Percentiles rank a stretch among this genome's conserved stretches.
Conservation (phyloP, 2,329 filamentous ascomycete species). For the Fusarium fujikuroi region DNA sequence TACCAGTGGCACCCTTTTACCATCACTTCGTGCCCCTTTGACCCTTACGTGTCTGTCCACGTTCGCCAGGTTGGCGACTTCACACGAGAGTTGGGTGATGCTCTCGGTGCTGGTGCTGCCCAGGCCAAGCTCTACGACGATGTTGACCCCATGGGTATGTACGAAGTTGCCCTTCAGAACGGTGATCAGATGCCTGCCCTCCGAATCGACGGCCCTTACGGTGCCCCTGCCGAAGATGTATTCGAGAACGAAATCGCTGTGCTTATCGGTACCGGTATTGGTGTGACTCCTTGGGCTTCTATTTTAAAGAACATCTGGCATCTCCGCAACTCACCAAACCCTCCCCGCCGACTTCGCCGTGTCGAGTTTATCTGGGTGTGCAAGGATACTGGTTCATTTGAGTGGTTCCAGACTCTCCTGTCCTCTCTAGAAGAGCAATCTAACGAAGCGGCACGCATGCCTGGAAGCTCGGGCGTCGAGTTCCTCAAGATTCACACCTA, state of each 20-base stretch:
- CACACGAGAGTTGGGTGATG: constrained; percentile 91
- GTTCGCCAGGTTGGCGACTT: constrained; percentile 98
- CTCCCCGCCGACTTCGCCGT: constrained; percentile 86
- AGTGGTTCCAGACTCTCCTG: constrained; percentile 97
- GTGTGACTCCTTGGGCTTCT: constrained; percentile 86
- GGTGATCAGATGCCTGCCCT: constrained; percentile 91
- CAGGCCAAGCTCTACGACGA: constrained; percentile 91
- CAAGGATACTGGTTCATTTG: constrained; percentile 93
- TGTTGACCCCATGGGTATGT: constrained; percentile 94
- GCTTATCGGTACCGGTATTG: constrained; percentile 86
- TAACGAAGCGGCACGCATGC: constrained; percentile 72
- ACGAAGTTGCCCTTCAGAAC: constrained; percentile 94
- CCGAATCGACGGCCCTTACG: constrained; percentile 94
- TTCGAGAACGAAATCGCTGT: constrained; percentile 93
- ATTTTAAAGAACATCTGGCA: constrained; percentile 99
- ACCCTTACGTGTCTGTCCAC: constrained; percentile 93
- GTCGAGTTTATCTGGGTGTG: constrained; percentile 99
- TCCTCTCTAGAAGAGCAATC: constrained; percentile 91
- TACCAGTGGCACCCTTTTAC: constrained; percentile 99
- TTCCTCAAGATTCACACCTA: constrained; percentile 99
- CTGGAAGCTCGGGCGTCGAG: constrained; percentile 76
- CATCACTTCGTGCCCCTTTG: constrained; percentile 97
- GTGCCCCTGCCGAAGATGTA: constrained; percentile 96
- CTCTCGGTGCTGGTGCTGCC: constrained; percentile 88
- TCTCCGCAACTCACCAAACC: constrained; percentile 87